A percentile compares a stretch with the other conserved stretches of the same genome.
phyloP scores from a whole-genome alignment of 2,329 filamentous ascomycete genomes.

The Botrytis porri region DNA sequence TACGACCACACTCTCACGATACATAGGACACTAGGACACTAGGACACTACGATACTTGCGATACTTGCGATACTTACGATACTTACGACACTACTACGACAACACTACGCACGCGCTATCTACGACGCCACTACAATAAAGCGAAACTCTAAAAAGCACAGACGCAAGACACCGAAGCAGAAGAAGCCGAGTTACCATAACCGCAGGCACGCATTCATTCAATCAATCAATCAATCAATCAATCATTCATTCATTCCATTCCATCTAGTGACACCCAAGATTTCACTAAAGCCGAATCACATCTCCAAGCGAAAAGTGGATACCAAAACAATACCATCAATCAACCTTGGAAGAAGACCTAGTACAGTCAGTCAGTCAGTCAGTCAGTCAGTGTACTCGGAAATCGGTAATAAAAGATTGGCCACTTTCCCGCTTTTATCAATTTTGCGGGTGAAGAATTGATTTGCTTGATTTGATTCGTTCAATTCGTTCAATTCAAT shows the following conservation, averaged over 20 bases:
- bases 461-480: neutral
- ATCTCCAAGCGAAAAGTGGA: neutral
- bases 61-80: neutral
- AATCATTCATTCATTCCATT: no score
- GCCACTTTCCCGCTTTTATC: slow-evolving; percentile 14
- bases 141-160: slow-evolving; percentile 13
- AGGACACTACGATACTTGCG: neutral
- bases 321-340: neutral
- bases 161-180: neutral
- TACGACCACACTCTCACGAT: neutral
- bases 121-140: neutral
- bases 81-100: neutral
- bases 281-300: neutral
- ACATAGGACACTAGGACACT: neutral
- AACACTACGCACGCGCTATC: neutral
- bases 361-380: no score
- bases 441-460: neutral
- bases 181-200: neutral
- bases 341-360: no score
- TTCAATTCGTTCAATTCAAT: neutral
- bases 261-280: neutral
- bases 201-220: neutral
- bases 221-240: no score
- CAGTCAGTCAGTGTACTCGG: no score
- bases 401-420: slow-evolving; percentile 6